These are phyloP conservation scores for Paramecium sonneborni DNA, from an alignment of 73 alveolate species.

Conservation along the genomic window DNA sequence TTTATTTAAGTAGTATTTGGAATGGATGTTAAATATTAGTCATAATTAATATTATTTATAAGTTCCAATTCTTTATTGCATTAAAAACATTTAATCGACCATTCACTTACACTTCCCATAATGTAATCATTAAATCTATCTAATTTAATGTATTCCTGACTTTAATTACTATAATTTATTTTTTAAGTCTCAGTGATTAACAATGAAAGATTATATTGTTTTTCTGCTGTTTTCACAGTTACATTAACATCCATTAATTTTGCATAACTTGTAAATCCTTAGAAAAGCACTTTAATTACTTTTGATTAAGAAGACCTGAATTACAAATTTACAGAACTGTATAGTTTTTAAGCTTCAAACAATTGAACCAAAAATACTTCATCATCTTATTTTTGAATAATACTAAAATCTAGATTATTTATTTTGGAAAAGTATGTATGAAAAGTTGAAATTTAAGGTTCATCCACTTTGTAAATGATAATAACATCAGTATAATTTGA, in stretches of 20 bases:
- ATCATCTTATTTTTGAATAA: background rate
- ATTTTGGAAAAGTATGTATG: background rate
- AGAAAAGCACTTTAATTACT: background rate
- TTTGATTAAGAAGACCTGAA: background rate
- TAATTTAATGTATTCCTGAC: background rate
- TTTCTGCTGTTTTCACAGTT: background rate
- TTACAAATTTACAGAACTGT: background rate
- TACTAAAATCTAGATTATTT: background rate
- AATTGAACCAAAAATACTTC: background rate
- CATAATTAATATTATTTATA: background rate
- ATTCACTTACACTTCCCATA: slow-evolving; percentile 1
- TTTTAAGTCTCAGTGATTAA: background rate
- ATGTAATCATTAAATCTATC: background rate
- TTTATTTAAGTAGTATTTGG: background rate
- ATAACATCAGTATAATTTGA: background rate
- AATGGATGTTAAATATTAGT: background rate
- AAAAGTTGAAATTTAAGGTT: background rate
- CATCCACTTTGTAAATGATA: background rate
- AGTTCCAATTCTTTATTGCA: background rate
- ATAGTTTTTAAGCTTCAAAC: background rate
- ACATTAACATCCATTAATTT: background rate
- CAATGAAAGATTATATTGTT: background rate
- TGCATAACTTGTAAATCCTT: background rate
- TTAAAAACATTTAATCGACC: background rate
- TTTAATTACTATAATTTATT: background rate